Conservation (phyloP, 805 yeast species). For the Zygosaccharomyces lentus region DNA sequence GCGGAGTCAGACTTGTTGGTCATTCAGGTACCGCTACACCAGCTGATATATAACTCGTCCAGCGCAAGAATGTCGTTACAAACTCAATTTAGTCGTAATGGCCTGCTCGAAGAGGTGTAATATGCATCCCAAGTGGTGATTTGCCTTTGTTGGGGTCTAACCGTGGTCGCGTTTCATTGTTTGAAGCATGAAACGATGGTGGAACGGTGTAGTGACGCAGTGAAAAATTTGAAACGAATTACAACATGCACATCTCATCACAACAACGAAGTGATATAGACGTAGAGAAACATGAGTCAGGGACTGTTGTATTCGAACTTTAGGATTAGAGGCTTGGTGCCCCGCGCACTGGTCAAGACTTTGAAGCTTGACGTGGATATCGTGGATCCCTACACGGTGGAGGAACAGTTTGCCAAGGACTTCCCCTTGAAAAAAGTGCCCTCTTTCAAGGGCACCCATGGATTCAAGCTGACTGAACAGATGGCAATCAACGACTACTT, state of each 20-base stretch:
- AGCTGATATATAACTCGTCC: neutral
- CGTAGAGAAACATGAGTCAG: conserved; percentile 48
- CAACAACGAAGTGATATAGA: neutral
- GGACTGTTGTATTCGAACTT: conserved; percentile 56
- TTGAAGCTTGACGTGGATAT: conserved; percentile 57
- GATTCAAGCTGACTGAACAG: conserved; percentile 65
- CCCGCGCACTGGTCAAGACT: conserved; percentile 53
- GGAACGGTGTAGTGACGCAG: conserved; percentile 4
- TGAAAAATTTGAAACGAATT: conserved; percentile 6
- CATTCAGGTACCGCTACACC: neutral
- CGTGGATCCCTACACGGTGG: conserved; percentile 30
- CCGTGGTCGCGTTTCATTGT: conserved; percentile 4
- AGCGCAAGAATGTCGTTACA: neutral
- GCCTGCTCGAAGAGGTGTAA: neutral
- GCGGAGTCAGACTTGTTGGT: neutral
- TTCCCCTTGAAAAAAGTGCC: conserved; percentile 70
- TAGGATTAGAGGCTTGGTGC: conserved; percentile 39
- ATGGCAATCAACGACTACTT: conserved; percentile 59
- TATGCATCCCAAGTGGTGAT: neutral
- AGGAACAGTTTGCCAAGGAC: conserved; percentile 41
- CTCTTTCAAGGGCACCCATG: conserved; percentile 65
- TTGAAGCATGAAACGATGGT: conserved; percentile 3
- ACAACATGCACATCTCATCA: neutral
- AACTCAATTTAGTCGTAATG: neutral
- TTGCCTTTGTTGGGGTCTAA: neutral